phyloP scores from a whole-genome alignment of 2,329 filamentous ascomycete genomes.

The Rhexocercosporidium sp. region DNA sequence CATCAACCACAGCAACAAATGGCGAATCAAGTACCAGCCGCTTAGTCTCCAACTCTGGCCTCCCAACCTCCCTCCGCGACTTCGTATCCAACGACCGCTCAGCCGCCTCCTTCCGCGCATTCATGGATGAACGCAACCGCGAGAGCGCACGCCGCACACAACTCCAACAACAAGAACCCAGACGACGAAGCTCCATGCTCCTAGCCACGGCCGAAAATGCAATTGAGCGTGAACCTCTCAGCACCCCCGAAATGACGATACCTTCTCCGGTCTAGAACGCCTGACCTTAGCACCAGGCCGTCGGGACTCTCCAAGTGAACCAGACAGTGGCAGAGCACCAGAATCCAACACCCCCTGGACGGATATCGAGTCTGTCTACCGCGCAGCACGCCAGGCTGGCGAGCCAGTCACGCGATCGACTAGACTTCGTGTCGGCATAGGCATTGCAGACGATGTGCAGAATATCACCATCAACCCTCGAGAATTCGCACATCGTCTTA shows the following conservation, averaged over 20 bases:
- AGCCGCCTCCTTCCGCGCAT: slow-evolving; percentile 40
- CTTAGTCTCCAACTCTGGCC: slow-evolving; percentile 31
- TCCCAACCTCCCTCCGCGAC: slow-evolving; percentile 40
- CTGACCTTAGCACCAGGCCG: slow-evolving; percentile 37
- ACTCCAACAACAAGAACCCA: slow-evolving; percentile 31
- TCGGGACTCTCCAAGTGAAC: slow-evolving; percentile 46
- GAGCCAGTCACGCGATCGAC: slow-evolving; percentile 32
- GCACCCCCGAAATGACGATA: slow-evolving; percentile 25
- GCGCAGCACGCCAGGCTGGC: slow-evolving; percentile 40
- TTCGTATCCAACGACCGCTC: slow-evolving; percentile 40
- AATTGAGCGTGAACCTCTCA: slow-evolving; percentile 27
- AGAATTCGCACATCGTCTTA: slow-evolving; percentile 40
- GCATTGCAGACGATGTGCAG: slow-evolving; percentile 36
- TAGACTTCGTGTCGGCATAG: slow-evolving; percentile 35
- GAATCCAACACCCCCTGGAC: slow-evolving; percentile 45
- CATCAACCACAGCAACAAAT: slow-evolving; percentile 9
- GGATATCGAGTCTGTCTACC: slow-evolving; percentile 51
- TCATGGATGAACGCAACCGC: slow-evolving; percentile 44
- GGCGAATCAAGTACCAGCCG: slow-evolving; percentile 27
- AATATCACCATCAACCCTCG: slow-evolving; percentile 22
- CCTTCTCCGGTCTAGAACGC: slow-evolving; percentile 35
- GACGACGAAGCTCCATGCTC: slow-evolving; percentile 36
- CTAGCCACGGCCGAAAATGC: slow-evolving; percentile 35
- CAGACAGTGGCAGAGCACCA: slow-evolving; percentile 2
- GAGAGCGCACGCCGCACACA: slow-evolving; percentile 39